phyloP scores from a whole-genome alignment of 257 asterid genomes.

The Przewalskia tangutica region DNA sequence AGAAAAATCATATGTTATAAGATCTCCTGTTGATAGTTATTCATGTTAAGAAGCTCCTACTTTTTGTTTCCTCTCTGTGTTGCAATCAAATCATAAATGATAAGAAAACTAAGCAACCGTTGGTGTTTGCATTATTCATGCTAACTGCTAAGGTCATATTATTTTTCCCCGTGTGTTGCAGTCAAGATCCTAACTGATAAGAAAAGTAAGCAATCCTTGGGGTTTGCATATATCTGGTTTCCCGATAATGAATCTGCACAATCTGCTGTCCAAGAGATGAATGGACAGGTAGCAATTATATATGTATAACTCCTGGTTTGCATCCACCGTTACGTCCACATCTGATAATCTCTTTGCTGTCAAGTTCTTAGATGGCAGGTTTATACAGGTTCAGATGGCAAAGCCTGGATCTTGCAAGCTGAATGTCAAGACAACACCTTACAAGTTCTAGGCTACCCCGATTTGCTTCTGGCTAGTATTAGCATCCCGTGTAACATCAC shows the following conservation, averaged over 20 bases:
- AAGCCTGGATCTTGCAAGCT: conserved; percentile 5
- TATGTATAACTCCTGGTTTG: not conserved
- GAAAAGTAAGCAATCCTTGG: conserved; percentile 2
- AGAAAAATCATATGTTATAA: not conserved
- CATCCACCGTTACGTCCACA: not conserved
- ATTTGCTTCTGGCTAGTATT: not conserved
- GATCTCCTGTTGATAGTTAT: not conserved
- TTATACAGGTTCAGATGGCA: not conserved
- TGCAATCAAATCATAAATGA: not conserved
- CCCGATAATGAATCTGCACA: not conserved
- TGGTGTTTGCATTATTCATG: not conserved
- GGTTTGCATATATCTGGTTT: conserved; percentile 11
- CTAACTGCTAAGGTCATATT: not conserved
- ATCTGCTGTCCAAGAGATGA: conserved; percentile 3
- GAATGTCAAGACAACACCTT: not conserved
- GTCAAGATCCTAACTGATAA: conserved; percentile 2
- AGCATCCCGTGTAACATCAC: not conserved
- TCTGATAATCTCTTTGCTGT: not conserved
- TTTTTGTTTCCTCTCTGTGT: not conserved
- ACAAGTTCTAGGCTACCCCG: not conserved
- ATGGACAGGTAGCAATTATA: conserved; percentile 3
- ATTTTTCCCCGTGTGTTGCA: not conserved
- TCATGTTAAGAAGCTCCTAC: not conserved
- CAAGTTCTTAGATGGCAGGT: conserved; percentile 9
- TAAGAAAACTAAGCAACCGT: not conserved